Evolutionary conservation across 768 basidiomycete species (phyloP), one percentile per base, ranked within the genome.

Genomic region (Hygrocybe punicea): DNA sequence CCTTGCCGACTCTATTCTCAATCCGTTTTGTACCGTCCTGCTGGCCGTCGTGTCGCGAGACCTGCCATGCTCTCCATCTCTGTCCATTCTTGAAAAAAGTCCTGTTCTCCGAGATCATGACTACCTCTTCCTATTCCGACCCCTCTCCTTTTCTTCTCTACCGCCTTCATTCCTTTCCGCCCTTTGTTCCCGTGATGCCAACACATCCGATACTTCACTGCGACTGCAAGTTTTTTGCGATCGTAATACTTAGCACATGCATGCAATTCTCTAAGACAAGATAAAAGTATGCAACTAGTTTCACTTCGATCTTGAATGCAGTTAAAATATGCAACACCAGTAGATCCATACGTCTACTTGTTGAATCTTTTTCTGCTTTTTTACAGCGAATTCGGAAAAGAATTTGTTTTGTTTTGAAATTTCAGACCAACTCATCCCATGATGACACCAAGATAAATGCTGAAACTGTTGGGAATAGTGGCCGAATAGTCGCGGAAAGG

Each of bases 1-100:
- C 51, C 17, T 51, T 52, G 60, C 54, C 56, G 57, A 40, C 37
- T 58, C 55, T 57, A 52, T 57, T 59, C 57, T 58, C 47, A 51
- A 57, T 54, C 45, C 58, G 29, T 29, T 4, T 21, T 56, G 49
- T 56, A 9, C 29, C 29, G 21, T 34, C 24, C 33, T 51, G 17
- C 21, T 51, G 13, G 16, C 16, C 49, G 6, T 51, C 9, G 11
- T 9, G 11, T 6, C 49, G 29, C 29, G 25, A 13, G 33, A 24
- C 16, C 25, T 17, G 25, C n/a, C 49, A 16, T 21, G 23, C 16
- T 25, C 21, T 23, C 16, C 49, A 33, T 13, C 17, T 33, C 13
- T n/a, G 25, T 37, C 25, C 29, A 51, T 51, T 37, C 35, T 37
- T 37, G 49, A 23, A 21, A 23, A 14, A 16, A 13, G 21, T n/a